These are phyloP conservation scores for Eutypella sp. DNA, from an alignment of 2,329 filamentous ascomycete species.

Conservation along the genomic window DNA sequence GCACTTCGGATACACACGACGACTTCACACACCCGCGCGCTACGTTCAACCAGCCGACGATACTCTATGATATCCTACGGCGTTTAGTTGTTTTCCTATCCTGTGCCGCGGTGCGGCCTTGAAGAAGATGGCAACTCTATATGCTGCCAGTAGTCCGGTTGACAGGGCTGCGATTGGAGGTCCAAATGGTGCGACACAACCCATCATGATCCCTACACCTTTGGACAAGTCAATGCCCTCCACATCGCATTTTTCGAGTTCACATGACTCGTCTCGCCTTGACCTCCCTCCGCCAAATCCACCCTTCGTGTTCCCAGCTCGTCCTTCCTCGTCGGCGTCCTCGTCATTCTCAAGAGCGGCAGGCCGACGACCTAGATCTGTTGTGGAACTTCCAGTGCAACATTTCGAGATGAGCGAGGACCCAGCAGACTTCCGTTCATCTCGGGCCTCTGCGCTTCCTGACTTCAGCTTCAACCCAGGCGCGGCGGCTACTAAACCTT, in stretches of 20 bases:
- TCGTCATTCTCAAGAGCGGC: conserved; percentile 43
- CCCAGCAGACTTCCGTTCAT: conserved; percentile 5
- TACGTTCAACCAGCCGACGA: conserved; percentile 8
- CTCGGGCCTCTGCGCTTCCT: conserved; percentile 23
- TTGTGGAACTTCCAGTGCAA: conserved; percentile 34
- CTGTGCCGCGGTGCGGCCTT: conserved; percentile 28
- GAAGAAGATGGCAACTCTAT: conserved; percentile 28
- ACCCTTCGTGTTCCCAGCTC: conserved; percentile 58
- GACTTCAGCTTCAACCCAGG: conserved; percentile 31
- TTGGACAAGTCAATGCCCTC: conserved; percentile 21
- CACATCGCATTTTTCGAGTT: conserved; percentile 19
- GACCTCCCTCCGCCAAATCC: conserved; percentile 53
- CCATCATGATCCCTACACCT: conserved; percentile 23
- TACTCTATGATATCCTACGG: conserved; percentile 23
- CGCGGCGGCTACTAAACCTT: conserved; percentile 21
- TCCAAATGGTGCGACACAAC: conserved; percentile 16
- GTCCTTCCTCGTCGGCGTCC: conserved; percentile 42
- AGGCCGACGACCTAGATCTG: conserved; percentile 48
- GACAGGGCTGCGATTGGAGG: conserved; percentile 19
- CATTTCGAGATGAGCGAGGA: conserved; percentile 15
- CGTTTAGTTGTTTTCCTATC: conserved; percentile 21
- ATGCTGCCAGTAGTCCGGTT: conserved; percentile 31
- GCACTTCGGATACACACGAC: conserved; percentile 9
- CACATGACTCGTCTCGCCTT: conserved; percentile 30
- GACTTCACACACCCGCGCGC: conserved; percentile 4